Evolutionary conservation across 441 rosid genomes (phyloP), one percentile per base, ranked within the genome.

Genomic region (Raphanus hybrid): DNA sequence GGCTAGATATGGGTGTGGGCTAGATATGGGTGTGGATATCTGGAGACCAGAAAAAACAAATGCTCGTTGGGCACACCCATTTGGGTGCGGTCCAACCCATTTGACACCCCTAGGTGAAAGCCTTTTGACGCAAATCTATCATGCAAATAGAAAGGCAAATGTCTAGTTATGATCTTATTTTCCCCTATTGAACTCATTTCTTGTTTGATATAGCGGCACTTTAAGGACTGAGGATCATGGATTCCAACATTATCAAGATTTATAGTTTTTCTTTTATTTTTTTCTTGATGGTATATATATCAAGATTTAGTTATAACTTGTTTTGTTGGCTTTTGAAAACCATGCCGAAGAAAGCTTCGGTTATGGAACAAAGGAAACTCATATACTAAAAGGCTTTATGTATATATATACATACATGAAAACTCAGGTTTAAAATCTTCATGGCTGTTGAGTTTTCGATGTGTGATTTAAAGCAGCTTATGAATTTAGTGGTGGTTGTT

Each of bases 401-500:
- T 23, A 23, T 41, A 41, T 41, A 14, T 50, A 50, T 78, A 58
- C 72, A 78, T 41, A 73, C 78, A 78, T 78, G 73, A 78, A 64
- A 77, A 71, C 68, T 59, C 64, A n/a, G 6, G 69, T 15, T 71
- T 29, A 65, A 41, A 20, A 43, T 57, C 76, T 70, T 71, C 67
- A 64, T 71, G 52, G 54, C 9, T 45, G 62, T 41, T 66, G 73
- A 71, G 72, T 57, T 77, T 77, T 58, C 43, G 10, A 23, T 45
- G 8, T 26, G 57, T 29, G 2, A 32, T 6, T 61, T 55, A 64
- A 61, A 74, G 67, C 27, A 58, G 14, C 64, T 54, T 68, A 63
- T 34, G 75, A 74, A 60, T 55, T 45, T 52, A 4, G 54, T 73
- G 82, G 75, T 63, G 71, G 67, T 79, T 74, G 68, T 57, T 75